These are phyloP conservation scores for Ambispora gerdemannii DNA, from an alignment of 192 early-diverging fungal species.

Conservation along the genomic window DNA sequence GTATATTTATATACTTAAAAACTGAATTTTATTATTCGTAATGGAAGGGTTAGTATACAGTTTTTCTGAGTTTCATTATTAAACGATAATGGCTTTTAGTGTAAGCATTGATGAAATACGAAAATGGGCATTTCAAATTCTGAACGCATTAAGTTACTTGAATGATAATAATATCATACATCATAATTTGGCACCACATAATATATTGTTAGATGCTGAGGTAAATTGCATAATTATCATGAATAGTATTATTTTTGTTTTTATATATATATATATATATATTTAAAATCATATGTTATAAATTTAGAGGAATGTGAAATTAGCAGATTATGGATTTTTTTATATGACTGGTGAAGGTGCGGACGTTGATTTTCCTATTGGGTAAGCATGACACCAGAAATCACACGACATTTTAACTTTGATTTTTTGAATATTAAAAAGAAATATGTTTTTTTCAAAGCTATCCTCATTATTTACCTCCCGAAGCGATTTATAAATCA, in stretches of 20 bases:
- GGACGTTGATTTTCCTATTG: slow-evolving; percentile 61
- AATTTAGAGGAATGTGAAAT: slow-evolving; percentile 42
- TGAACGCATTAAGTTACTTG: slow-evolving; percentile 50
- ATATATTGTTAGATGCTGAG: slow-evolving; percentile 50
- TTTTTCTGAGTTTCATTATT: not conserved
- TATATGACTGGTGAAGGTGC: slow-evolving; percentile 55
- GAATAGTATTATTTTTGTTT: not conserved
- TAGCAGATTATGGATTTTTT: slow-evolving; percentile 55
- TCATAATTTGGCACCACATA: slow-evolving; percentile 41
- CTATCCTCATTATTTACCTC: slow-evolving; percentile 26
- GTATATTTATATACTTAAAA: too few relatives aligned
- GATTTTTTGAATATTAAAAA: too few relatives aligned
- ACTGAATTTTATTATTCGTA: too few relatives aligned
- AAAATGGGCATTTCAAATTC: slow-evolving; percentile 52
- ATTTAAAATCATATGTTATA: not conserved
- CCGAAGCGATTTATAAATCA: slow-evolving; percentile 25
- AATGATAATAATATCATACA: slow-evolving; percentile 47
- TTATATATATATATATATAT: not conserved
- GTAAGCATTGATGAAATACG: slow-evolving; percentile 32
- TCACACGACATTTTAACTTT: slow-evolving; percentile 23
- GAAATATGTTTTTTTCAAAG: slow-evolving; percentile 25
- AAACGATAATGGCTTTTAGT: slow-evolving; percentile 30
- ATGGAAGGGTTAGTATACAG: not conserved
- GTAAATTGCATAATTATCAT: slow-evolving; percentile 25
- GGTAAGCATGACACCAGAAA: slow-evolving; percentile 43